These are phyloP conservation scores for Tuber borchii DNA, from an alignment of 495 filamentous ascomycete species.

Conservation along the genomic window DNA sequence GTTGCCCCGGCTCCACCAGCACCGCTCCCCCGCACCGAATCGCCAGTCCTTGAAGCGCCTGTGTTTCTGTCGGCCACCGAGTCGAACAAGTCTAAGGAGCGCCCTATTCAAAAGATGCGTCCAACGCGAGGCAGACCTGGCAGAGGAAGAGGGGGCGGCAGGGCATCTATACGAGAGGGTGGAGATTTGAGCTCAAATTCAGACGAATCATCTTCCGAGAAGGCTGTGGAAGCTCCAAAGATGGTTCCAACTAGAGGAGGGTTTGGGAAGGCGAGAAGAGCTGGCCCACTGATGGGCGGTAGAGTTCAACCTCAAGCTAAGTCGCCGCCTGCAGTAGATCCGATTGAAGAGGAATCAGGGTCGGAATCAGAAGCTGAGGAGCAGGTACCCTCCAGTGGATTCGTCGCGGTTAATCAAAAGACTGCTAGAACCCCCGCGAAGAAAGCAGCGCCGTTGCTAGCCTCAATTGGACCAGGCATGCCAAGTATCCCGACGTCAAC, in stretches of 20 bases:
- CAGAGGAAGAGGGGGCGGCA: neutral
- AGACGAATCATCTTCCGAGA: neutral
- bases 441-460: neutral
- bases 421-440: neutral
- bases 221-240: slow-evolving; percentile 7
- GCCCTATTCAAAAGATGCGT: slow-evolving; percentile 21
- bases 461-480: neutral
- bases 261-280: slow-evolving; percentile 17
- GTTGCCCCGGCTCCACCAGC: neutral
- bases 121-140: slow-evolving; percentile 11
- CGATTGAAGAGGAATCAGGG: neutral
- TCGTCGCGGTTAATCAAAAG: neutral
- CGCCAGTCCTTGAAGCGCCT: neutral
- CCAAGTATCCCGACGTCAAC: neutral
- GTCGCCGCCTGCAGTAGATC: neutral
- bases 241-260: neutral
- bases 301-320: neutral
- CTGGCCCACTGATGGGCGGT: neutral
- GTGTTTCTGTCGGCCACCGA: neutral
- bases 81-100: slow-evolving; percentile 6
- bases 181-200: neutral
- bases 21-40: slow-evolving; percentile 11
- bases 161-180: neutral
- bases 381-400: neutral
- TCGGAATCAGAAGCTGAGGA: neutral